Evolutionary conservation across 1,284 basidiomycete genomes (phyloP), one percentile per base, ranked within the genome.

Genomic region (Phenoliferia sp.): DNA sequence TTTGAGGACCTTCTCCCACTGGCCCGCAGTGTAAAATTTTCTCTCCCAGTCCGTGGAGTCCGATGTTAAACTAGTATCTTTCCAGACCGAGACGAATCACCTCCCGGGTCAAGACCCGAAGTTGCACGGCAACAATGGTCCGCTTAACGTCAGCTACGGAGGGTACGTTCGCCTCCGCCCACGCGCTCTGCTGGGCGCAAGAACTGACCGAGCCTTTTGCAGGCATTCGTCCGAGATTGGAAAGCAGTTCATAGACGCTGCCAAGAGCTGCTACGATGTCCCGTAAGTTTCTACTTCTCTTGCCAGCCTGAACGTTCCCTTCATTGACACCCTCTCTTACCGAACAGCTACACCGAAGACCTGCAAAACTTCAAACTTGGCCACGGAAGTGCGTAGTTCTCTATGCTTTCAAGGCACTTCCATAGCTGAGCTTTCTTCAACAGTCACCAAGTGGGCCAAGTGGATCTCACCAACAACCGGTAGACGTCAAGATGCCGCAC

Each of bases 291-390:
- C 39, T 44, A 12, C 39, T 12, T 12, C 39, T 22, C 15, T 22
- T 44, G 39, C 12, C 12, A 15, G 39, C 22, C 22, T 52, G 48
- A 52, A 6, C 48, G 6, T 5, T 52, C 5, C 22, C 48, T 6
- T 26, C 22, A 7, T 19, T 52, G 22, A 22, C 6, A 19, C 48
- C 22, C 6, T 5, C 6, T 52, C 22, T 52, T 19, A 12, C 15
- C 39, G 22, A 7, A 7, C 48, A 19, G 48, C n/a, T 65, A 36
- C 50, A 31, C 31, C 22, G 19, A 56, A 35, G 64, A 65, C 58
- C 35, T 65, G 12, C 64, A 66, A 29, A 61, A 66, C 55, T 66
- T 59, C 61, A 48, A 58, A 31, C 62, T 61, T 19, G 36, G 55
- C 32, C 65, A 62, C 55, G 65, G 61, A 22, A 29, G 63, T 61